Conservation (phyloP, 2,329 filamentous ascomycete species). For the Pseudogymnoascus sp. region DNA sequence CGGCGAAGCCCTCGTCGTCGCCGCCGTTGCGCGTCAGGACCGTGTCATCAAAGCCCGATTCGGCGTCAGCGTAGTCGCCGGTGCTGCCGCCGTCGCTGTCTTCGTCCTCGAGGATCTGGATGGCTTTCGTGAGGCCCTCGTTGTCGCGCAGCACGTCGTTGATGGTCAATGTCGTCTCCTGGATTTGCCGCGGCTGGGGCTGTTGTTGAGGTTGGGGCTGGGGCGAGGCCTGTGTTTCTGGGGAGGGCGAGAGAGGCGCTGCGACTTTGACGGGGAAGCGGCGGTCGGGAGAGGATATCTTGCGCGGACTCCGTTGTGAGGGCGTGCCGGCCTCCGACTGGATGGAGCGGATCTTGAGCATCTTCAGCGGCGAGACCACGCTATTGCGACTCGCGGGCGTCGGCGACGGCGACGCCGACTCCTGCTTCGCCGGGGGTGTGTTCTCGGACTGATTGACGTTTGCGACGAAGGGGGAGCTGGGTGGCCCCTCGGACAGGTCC, state of each 20-base stretch:
- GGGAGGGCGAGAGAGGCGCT: slow-evolving; percentile 14
- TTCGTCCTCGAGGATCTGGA: slow-evolving; percentile 53
- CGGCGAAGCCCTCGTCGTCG: slow-evolving; percentile 28
- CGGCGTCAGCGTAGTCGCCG: slow-evolving; percentile 23
- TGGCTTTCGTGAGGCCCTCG: slow-evolving; percentile 47
- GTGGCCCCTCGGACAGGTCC: slow-evolving; percentile 19
- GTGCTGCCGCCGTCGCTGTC: slow-evolving; percentile 20
- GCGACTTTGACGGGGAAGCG: slow-evolving; percentile 52
- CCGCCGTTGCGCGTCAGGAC: slow-evolving; percentile 24
- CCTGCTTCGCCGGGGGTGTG: slow-evolving; percentile 21
- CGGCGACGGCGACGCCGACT: slow-evolving; percentile 17
- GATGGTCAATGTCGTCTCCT: slow-evolving; percentile 26
- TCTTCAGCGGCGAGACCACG: slow-evolving; percentile 20
- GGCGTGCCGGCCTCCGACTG: slow-evolving; percentile 17
- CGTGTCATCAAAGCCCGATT: slow-evolving; percentile 21
- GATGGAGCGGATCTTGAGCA: slow-evolving; percentile 24
- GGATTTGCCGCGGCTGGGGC: not conserved
- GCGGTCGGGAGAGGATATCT: slow-evolving; percentile 42
- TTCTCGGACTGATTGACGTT: slow-evolving; percentile 23
- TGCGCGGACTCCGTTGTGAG: slow-evolving; percentile 35
- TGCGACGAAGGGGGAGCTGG: slow-evolving; percentile 25
- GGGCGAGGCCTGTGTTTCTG: slow-evolving; percentile 13
- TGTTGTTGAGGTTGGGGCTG: slow-evolving; percentile 7
- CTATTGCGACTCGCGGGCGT: slow-evolving; percentile 21
- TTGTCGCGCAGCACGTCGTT: slow-evolving; percentile 48